A percentile compares a stretch with the other conserved stretches of the same genome.
Evolutionary conservation across 106 monocot genomes (phyloP).

Genomic region (Amphibolis antarctica): DNA sequence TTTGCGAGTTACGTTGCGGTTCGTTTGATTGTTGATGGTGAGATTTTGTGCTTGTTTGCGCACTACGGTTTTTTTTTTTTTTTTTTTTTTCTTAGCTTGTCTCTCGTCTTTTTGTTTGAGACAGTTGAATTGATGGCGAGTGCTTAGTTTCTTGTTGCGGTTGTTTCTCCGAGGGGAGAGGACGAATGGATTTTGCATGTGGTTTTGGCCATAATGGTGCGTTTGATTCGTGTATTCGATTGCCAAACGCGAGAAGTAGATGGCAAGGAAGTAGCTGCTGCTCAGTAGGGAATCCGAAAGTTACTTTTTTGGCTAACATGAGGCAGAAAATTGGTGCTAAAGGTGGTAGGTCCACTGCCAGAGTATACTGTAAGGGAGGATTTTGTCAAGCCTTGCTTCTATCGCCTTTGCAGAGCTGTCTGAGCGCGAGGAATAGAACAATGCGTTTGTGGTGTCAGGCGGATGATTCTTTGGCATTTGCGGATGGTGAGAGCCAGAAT

Average conservation of each 20-base stretch:
- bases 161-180: too few species aligned
- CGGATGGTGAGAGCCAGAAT: conserved; percentile 30
- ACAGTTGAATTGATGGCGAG: background rate
- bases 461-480: conserved; percentile 46
- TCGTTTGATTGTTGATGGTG: too few species aligned
- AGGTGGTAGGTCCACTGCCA: background rate
- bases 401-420: background rate
- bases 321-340: conserved; percentile 7
- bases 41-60: too few species aligned
- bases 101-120: background rate
- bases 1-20: too few species aligned
- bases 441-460: conserved; percentile 33
- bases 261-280: conserved; percentile 8
- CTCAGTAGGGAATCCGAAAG: conserved; percentile 23
- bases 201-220: conserved; percentile 23
- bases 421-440: background rate
- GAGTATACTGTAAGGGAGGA: conserved; percentile 1
- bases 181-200: conserved; percentile 68
- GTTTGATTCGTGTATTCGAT: conserved; percentile 12
- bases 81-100: background rate
- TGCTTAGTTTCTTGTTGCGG: background rate
- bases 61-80: too few species aligned
- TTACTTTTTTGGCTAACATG: conserved; percentile 21
- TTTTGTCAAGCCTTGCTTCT: conserved; percentile 1
- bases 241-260: conserved; percentile 5